Percentiles rank a stretch among this genome's conserved stretches.
Evolutionary conservation across 1,284 basidiomycete species (phyloP).

Genomic region (Apiotrichum porosum): DNA sequence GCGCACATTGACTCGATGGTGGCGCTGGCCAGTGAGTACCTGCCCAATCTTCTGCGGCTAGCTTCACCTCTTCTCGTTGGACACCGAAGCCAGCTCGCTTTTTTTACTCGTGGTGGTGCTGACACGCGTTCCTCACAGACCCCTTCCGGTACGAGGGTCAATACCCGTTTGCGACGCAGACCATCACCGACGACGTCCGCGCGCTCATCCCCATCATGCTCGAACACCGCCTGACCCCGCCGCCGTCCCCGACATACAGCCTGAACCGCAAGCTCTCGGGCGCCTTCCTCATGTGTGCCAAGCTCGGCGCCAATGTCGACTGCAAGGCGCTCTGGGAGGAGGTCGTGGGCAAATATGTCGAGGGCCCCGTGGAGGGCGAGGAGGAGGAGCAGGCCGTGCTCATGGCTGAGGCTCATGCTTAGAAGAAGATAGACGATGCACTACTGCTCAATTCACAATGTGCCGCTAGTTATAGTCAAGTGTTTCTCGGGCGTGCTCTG

Average conservation of each 20-base stretch:
- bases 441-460: too few species aligned
- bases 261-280: constrained; percentile 93
- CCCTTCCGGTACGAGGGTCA: constrained; percentile 37
- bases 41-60: too few species aligned
- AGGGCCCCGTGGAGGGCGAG: constrained; percentile 41
- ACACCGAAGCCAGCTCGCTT: not conserved
- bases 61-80: too few species aligned
- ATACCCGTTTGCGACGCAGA: constrained; percentile 45
- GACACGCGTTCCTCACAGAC: constrained; percentile 6
- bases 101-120: not conserved
- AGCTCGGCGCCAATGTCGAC: constrained; percentile 70
- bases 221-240: constrained; percentile 79
- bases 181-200: constrained; percentile 47
- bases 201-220: constrained; percentile 88
- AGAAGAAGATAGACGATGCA: not conserved
- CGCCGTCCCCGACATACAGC: constrained; percentile 90
- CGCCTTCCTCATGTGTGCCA: constrained; percentile 83
- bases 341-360: constrained; percentile 27
- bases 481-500: too few species aligned
- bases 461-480: too few species aligned
- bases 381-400: constrained; percentile 20
- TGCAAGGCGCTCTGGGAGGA: constrained; percentile 70
- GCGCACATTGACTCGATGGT: constrained; percentile 83
- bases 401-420: constrained; percentile 1
- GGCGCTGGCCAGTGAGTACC: constrained; percentile 48